Conservation (phyloP, 2,329 filamentous ascomycete genomes). For the Malbranchea zuffiana region DNA sequence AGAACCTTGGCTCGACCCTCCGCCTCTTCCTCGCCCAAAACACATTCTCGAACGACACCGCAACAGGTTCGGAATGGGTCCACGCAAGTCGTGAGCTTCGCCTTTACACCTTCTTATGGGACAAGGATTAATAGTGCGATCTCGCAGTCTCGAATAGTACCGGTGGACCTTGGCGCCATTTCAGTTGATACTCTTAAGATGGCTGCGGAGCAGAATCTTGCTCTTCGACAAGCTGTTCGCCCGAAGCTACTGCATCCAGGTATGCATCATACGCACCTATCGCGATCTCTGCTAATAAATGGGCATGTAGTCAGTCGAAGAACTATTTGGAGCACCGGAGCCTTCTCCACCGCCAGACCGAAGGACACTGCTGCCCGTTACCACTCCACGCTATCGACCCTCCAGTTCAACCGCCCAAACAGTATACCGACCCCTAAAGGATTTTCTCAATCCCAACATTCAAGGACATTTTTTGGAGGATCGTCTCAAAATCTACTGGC, state of each 20-base stretch:
- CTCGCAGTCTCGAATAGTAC: constrained; percentile 5
- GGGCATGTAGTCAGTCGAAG: constrained; percentile 2
- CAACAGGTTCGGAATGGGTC: no score
- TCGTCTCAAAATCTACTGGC: constrained; percentile 54
- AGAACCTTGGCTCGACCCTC: constrained; percentile 22
- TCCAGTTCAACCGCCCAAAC: constrained; percentile 21
- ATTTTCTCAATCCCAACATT: constrained; percentile 25
- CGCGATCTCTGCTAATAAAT: not conserved
- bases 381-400: constrained; percentile 26
- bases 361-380: constrained; percentile 18
- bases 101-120: no score
- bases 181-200: constrained; percentile 5
- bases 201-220: constrained; percentile 10
- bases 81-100: no score
- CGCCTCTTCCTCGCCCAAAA: constrained; percentile 10
- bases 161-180: constrained; percentile 3
- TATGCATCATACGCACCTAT: not conserved
- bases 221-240: constrained; percentile 1
- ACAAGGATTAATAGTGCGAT: no score
- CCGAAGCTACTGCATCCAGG: constrained; percentile 3
- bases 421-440: constrained; percentile 17
- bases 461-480: constrained; percentile 31
- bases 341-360: not conserved
- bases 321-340: not conserved
- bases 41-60: no score